A percentile compares a stretch with the other conserved stretches of the same genome.
phyloP scores from a whole-genome alignment of 1,139 yeast genomes.

The Lizanozyma gosingica region DNA sequence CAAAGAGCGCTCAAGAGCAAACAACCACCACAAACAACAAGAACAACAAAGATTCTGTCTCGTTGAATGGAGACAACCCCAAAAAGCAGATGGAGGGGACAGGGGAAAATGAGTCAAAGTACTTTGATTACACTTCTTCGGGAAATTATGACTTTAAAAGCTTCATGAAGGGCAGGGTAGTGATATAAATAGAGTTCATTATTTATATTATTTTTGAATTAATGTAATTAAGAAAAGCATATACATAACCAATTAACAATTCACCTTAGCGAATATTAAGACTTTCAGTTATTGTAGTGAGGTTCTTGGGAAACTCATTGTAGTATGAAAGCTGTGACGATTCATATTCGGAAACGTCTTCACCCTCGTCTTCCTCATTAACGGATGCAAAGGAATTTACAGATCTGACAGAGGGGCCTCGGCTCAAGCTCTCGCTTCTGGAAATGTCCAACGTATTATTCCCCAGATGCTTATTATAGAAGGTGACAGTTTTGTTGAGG shows the following conservation, averaged over 20 bases:
- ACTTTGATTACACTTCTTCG: conserved; percentile 24
- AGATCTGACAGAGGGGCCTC: conserved; percentile 18
- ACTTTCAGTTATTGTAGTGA: conserved; percentile 2
- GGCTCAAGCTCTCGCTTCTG: conserved; percentile 9
- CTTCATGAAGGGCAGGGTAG: conserved; percentile 22
- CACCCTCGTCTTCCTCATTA: conserved; percentile 15
- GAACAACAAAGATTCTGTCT: too few species aligned
- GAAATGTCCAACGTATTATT: conserved; percentile 5
- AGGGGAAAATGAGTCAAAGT: conserved; percentile 14
- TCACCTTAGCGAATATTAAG: not conserved
- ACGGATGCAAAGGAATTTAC: conserved; percentile 20
- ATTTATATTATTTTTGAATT: not conserved
- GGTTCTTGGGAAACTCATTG: not conserved
- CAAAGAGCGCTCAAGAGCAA: too few species aligned
- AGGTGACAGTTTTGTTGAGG: conserved; percentile 33
- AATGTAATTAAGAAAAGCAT: not conserved
- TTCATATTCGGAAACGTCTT: conserved; percentile 5
- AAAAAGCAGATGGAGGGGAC: too few species aligned
- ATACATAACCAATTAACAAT: not conserved
- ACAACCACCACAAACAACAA: too few species aligned
- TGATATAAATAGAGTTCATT: not conserved
- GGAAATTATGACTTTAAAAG: conserved; percentile 29
- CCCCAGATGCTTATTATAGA: conserved; percentile 12
- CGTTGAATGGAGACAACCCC: too few species aligned
- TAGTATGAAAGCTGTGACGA: conserved; percentile 1